These are phyloP conservation scores for Scleroderma citrinum DNA, from an alignment of 768 basidiomycete species.

Conservation along the genomic window DNA sequence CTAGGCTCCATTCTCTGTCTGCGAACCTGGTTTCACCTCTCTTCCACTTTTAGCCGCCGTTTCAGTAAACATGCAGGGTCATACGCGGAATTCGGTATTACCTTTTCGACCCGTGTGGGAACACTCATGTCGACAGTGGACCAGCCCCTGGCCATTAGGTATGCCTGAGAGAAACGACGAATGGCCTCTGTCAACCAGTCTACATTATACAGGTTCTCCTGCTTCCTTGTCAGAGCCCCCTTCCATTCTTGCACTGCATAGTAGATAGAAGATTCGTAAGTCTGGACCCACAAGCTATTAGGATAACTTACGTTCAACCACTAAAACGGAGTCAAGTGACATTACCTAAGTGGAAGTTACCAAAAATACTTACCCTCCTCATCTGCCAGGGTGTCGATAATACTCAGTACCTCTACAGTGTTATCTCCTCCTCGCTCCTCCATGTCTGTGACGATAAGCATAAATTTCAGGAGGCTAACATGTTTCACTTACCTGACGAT, in stretches of 20 bases:
- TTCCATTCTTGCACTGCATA: constrained; percentile 63
- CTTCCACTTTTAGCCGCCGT: constrained; percentile 55
- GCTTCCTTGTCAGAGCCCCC: constrained; percentile 46
- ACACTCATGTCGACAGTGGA: constrained; percentile 60
- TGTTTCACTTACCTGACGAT: constrained; percentile 32
- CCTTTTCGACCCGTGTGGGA: constrained; percentile 58
- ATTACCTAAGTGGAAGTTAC: constrained; percentile 12
- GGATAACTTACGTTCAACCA: constrained; percentile 47
- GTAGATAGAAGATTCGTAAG: constrained; percentile 3
- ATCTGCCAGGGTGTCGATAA: constrained; percentile 57
- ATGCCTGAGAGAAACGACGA: constrained; percentile 65
- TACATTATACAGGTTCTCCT: constrained; percentile 51
- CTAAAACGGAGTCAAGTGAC: constrained; percentile 31
- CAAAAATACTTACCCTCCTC: constrained; percentile 53
- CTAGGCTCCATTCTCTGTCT: constrained; percentile 65
- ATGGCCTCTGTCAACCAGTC: constrained; percentile 80
- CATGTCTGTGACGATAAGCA: constrained; percentile 13
- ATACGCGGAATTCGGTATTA: constrained; percentile 24
- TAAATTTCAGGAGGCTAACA: not conserved
- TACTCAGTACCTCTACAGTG: constrained; percentile 68
- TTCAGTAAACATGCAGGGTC: not conserved
- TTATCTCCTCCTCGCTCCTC: constrained; percentile 66
- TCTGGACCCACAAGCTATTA: not conserved
- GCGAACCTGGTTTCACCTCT: constrained; percentile 56
- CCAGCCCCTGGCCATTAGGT: constrained; percentile 49